These are phyloP conservation scores for Globisporangium camurandrum DNA, from an alignment of 352 stramenopile species.

Conservation along the genomic window DNA sequence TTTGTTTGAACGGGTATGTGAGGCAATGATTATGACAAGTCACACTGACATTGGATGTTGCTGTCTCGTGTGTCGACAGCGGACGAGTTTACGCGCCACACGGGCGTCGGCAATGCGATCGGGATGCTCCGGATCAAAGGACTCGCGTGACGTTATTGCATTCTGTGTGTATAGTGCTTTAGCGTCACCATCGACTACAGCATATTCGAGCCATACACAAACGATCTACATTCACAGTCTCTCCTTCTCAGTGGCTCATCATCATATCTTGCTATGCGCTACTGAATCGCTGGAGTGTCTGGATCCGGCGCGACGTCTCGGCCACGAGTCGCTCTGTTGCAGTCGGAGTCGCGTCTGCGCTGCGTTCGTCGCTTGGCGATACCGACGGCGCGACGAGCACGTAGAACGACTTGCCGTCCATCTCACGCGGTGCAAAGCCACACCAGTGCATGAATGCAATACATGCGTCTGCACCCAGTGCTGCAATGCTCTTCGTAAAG, in stretches of 20 bases:
- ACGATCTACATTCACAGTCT: too few relatives aligned
- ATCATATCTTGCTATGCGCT: neutral
- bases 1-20: neutral
- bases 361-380: neutral
- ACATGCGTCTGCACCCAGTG: conserved; percentile 1
- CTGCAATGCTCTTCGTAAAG: conserved; percentile 47
- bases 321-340: neutral
- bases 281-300: conserved; percentile 3
- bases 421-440: conserved; percentile 24
- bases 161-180: too few relatives aligned
- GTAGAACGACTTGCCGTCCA: conserved; percentile 35
- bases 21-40: neutral
- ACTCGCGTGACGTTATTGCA: conserved; percentile 39
- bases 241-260: too few relatives aligned
- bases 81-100: conserved; percentile 64
- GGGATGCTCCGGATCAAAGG: conserved; percentile 62
- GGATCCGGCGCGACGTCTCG: conserved; percentile 5
- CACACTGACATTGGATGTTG: neutral
- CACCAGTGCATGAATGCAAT: conserved; percentile 43
- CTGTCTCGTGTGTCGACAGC: too few relatives aligned
- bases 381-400: conserved; percentile 16
- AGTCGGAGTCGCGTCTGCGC: neutral
- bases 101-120: conserved; percentile 65
- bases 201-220: too few relatives aligned
- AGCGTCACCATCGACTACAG: too few relatives aligned